Evolutionary conservation across 2,329 filamentous ascomycete species (phyloP), one percentile per base, ranked within the genome.

Genomic region (Pyrenophora graminea): DNA sequence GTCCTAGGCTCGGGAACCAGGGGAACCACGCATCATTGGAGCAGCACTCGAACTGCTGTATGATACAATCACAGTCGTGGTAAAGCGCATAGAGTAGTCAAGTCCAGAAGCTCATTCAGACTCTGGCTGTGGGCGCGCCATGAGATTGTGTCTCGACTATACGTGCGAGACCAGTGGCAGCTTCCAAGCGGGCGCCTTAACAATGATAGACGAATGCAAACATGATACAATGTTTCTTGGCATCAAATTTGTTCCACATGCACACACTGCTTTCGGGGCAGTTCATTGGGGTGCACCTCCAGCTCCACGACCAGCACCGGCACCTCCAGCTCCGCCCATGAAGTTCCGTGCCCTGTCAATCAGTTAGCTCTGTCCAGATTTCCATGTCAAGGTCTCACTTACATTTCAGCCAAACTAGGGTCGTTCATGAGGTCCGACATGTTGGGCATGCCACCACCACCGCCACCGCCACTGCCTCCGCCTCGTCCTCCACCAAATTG

Each of bases 381-480:
- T 15, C 2, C 19, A 13, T 15, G 2, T 8, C 6, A 3, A 9
- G 32, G 10, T 3, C 19, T 1, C 18, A 85, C 89, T 89, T 77
- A 95, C 92, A 97, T 91, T 51, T 97, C 91, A 38, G 91, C 90
- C 74, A 99, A 88, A 71, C 78, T 89, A 40, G 94, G 94, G 72
- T 99, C 94, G 59, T 86, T 88, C 94, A 99, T 96, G 74, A 99
- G 78, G 59, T 82, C 82, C 48, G 83, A 81, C 68, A 97, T 79
- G 74, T 97, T 91, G 6, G 94, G 94, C 88, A 96, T 91, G 43
- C 93, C 93, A 45, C 89, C 89, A 39, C 89, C 89, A 37, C 89
- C 88, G 10, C 73, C 68, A 6, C 59, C 63, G 43, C 88, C 88
- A 40, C 87, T 89, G n/a, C 71, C 69, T 19, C 76, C 68, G n/a